phyloP scores from a whole-genome alignment of 1,284 basidiomycete genomes.

The Omphalotus olearius region DNA sequence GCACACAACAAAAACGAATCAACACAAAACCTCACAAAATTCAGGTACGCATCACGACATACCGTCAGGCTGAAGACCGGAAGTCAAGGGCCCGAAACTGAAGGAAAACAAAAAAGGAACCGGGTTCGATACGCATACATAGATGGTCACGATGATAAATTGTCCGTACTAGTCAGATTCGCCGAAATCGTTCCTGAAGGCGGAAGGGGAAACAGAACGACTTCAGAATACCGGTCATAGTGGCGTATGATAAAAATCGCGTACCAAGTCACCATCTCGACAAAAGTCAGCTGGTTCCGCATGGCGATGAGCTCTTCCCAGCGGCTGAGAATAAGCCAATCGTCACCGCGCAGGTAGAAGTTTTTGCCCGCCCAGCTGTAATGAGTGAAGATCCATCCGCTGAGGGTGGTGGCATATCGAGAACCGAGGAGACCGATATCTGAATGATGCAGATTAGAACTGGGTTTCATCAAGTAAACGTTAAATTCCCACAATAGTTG shows the following conservation, averaged over 20 bases:
- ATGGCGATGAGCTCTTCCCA: slow-evolving; percentile 39
- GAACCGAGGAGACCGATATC: slow-evolving; percentile 35
- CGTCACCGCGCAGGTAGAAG: slow-evolving; percentile 34
- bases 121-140: neutral
- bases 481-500: slow-evolving; percentile 27
- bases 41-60: too few relatives aligned
- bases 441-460: slow-evolving; percentile 14
- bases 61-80: slow-evolving; percentile 2
- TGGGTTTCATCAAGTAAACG: neutral
- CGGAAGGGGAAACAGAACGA: neutral
- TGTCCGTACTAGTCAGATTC: slow-evolving; percentile 35
- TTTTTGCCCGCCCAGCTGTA: slow-evolving; percentile 31
- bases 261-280: slow-evolving; percentile 41
- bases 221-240: neutral
- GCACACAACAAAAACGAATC: too few relatives aligned
- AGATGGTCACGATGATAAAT: neutral
- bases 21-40: too few relatives aligned
- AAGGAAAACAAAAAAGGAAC: neutral
- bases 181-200: slow-evolving; percentile 35
- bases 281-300: slow-evolving; percentile 33
- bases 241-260: neutral
- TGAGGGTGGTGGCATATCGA: slow-evolving; percentile 37
- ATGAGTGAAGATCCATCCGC: slow-evolving; percentile 40
- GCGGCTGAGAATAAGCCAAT: slow-evolving; percentile 38
- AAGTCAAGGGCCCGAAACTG: slow-evolving; percentile 13